These are phyloP conservation scores for Rossbeevera mucosa DNA, from an alignment of 768 basidiomycete species.

Conservation along the genomic window DNA sequence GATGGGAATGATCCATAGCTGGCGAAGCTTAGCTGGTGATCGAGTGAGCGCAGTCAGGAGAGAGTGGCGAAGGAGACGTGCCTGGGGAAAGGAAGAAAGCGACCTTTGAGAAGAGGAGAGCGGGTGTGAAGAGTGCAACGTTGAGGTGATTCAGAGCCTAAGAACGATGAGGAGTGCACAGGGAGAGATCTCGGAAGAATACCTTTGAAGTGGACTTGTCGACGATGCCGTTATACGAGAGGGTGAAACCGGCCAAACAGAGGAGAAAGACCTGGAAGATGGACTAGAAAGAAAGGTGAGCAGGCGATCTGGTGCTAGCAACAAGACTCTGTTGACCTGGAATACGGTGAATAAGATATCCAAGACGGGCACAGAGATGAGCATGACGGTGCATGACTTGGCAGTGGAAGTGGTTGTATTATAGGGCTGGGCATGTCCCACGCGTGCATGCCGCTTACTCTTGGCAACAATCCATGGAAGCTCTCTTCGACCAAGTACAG, in stretches of 20 bases:
- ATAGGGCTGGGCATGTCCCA: neutral
- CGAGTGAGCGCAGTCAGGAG: slow-evolving; percentile 1
- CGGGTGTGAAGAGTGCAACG: slow-evolving; percentile 84
- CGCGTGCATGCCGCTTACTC: neutral
- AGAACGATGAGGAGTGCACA: neutral
- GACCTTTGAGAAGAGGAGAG: slow-evolving; percentile 89
- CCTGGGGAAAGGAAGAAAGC: slow-evolving; percentile 87
- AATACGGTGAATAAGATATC: slow-evolving; percentile 27
- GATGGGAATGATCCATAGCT: slow-evolving; percentile 82
- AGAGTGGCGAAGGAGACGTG: slow-evolving; percentile 23
- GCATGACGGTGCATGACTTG: slow-evolving; percentile 3
- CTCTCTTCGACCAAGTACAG: slow-evolving; percentile 70
- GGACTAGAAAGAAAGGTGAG: slow-evolving; percentile 48
- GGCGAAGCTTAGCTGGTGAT: slow-evolving; percentile 59
- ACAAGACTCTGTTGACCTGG: slow-evolving; percentile 23
- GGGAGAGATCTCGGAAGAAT: too few species aligned
- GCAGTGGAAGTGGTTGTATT: neutral
- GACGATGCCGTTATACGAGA: slow-evolving; percentile 74
- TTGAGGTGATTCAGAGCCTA: slow-evolving; percentile 80
- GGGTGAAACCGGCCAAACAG: slow-evolving; percentile 77
- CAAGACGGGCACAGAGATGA: slow-evolving; percentile 5
- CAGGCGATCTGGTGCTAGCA: too few species aligned
- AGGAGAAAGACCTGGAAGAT: slow-evolving; percentile 86
- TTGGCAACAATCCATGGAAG: slow-evolving; percentile 7
- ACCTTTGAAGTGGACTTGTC: slow-evolving; percentile 91